Conservation (phyloP, 2,329 filamentous ascomycete species). For the Gnomoniopsis smithogilvyi region DNA sequence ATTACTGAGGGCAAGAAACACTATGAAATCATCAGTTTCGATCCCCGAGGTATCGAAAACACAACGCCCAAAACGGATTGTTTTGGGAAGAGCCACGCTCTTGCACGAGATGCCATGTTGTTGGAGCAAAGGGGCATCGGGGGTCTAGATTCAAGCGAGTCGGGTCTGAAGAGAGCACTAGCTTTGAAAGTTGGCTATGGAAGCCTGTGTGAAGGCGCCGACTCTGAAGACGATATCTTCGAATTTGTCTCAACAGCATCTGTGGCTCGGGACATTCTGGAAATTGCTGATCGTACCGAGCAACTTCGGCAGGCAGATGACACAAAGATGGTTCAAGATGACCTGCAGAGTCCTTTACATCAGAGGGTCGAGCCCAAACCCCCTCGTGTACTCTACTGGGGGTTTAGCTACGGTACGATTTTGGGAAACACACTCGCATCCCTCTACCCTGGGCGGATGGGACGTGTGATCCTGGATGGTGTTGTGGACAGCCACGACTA, state of each 20-base stretch:
- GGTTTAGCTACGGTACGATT: conserved; percentile 47
- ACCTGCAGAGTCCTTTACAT: background rate
- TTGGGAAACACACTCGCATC: conserved; percentile 42
- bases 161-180: conserved; percentile 25
- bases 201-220: conserved; percentile 25
- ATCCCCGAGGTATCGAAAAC: conserved; percentile 39
- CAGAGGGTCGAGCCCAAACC: conserved; percentile 1
- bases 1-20: conserved; percentile 27
- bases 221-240: conserved; percentile 27
- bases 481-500: conserved; percentile 37
- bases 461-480: conserved; percentile 39
- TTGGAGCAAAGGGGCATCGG: conserved; percentile 32
- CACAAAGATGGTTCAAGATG: background rate
- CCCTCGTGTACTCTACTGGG: conserved; percentile 42
- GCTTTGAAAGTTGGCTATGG: conserved; percentile 27
- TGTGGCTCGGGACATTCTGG: conserved; percentile 41
- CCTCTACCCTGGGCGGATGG: conserved; percentile 38
- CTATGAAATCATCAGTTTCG: conserved; percentile 41
- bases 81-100: conserved; percentile 26
- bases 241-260: conserved; percentile 33
- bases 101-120: conserved; percentile 27
- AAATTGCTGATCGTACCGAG: conserved; percentile 39
- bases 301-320: conserved; percentile 24
- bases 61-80: conserved; percentile 37
- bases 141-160: conserved; percentile 19